These are phyloP conservation scores for Coemansia sp. DNA, from an alignment of 192 early-diverging fungal genomes.

Conservation along the genomic window DNA sequence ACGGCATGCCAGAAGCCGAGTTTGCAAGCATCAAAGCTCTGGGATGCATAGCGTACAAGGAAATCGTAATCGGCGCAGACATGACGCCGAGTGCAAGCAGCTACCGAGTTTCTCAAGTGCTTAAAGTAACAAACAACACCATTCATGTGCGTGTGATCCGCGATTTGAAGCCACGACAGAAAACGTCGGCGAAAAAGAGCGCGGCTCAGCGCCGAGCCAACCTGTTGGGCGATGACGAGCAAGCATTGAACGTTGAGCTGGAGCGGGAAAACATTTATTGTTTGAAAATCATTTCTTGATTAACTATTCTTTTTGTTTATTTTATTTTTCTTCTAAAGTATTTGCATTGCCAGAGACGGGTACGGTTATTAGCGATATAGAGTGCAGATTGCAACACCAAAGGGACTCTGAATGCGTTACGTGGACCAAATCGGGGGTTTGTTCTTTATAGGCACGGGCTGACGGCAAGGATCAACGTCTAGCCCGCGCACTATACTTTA, in stretches of 20 bases:
- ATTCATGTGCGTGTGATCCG: neutral
- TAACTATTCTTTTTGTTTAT: neutral
- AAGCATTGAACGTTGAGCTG: neutral
- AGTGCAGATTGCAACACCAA: too few relatives aligned
- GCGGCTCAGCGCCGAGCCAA: constrained; percentile 1
- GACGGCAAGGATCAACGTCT: neutral
- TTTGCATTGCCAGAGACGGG: neutral
- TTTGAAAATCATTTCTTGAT: neutral
- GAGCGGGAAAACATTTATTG: neutral
- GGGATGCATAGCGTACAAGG: constrained; percentile 12
- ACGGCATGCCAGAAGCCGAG: neutral
- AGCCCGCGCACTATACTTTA: neutral
- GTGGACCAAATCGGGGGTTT: neutral
- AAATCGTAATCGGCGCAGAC: constrained; percentile 6
- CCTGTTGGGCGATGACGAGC: neutral
- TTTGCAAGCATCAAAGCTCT: neutral
- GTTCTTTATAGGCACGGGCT: neutral
- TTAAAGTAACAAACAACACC: neutral
- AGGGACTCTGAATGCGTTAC: too few relatives aligned
- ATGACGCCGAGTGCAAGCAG: constrained; percentile 7
- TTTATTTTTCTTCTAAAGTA: neutral
- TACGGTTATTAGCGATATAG: neutral
- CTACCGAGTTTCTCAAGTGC: constrained; percentile 11
- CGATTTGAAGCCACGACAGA: neutral
- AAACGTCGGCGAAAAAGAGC: neutral